Conservation (phyloP, 1,284 basidiomycete genomes). For the Trametes hirsuta region DNA sequence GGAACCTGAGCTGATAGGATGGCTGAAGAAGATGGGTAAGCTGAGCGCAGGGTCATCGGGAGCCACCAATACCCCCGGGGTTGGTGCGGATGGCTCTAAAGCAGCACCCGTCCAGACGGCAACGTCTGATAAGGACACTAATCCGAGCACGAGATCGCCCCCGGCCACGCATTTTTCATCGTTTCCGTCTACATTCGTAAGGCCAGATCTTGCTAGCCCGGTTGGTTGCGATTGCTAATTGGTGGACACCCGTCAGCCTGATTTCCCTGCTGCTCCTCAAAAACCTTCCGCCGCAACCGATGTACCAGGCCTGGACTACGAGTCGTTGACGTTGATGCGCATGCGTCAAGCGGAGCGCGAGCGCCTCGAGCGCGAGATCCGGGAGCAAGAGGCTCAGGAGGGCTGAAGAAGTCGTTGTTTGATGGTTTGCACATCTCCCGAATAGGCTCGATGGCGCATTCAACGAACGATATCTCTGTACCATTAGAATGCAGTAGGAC, state of each 20-base stretch:
- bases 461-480: no score
- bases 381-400: constrained; percentile 58
- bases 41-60: constrained; percentile 40
- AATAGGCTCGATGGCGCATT: no score
- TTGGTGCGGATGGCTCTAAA: background rate
- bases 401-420: background rate
- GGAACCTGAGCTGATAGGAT: constrained; percentile 75
- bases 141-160: constrained; percentile 2
- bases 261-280: constrained; percentile 29
- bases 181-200: constrained; percentile 62
- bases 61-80: background rate
- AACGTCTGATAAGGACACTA: background rate
- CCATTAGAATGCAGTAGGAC: no score
- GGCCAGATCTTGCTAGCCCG: constrained; percentile 27
- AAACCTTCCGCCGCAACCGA: constrained; percentile 29
- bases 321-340: constrained; percentile 80
- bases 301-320: constrained; percentile 66
- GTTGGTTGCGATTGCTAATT: background rate
- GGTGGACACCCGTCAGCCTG: constrained; percentile 28
- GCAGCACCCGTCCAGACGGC: background rate
- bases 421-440: no score
- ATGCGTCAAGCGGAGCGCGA: constrained; percentile 81
- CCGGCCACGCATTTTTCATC: constrained; percentile 28
- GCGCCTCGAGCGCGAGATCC: constrained; percentile 75
- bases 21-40: constrained; percentile 74